Conservation (phyloP, 139 green algal species). For the Volvox africanus region DNA sequence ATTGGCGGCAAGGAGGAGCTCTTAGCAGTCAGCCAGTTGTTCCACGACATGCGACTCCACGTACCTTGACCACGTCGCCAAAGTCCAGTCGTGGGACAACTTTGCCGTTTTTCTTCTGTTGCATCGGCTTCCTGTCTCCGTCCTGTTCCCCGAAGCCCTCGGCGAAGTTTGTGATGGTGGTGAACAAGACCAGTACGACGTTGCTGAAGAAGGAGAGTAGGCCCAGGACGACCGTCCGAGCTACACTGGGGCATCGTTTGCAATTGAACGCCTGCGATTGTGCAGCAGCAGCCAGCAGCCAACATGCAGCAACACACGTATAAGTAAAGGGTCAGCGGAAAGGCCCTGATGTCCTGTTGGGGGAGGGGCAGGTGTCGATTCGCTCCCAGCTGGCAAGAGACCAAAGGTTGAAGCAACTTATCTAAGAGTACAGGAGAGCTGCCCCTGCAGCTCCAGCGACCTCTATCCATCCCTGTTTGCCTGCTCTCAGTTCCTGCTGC, state of each 20-base stretch:
- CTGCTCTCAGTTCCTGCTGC: no score
- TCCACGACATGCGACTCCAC: neutral
- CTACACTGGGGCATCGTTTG: neutral
- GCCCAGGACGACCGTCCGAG: neutral
- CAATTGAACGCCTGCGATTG: slow-evolving; percentile 4
- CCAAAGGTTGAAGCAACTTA: no score
- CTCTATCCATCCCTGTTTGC: no score
- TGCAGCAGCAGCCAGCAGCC: neutral
- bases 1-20: no score
- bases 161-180: slow-evolving; percentile 1
- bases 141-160: neutral
- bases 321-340: neutral
- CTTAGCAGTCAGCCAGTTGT: no score
- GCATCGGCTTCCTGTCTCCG: neutral
- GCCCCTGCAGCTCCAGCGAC: no score
- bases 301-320: neutral
- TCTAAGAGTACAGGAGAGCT: no score
- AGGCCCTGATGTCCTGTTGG: neutral
- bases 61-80: slow-evolving; percentile 20
- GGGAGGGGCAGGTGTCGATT: no score
- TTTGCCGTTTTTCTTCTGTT: neutral
- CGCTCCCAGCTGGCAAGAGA: no score
- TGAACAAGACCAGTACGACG: slow-evolving; percentile 30
- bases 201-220: slow-evolving; percentile 7
- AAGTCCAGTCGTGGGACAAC: neutral